Evolutionary conservation across 345 rosid genomes (phyloP).

Genomic region (Carallia pectinifolia): DNA sequence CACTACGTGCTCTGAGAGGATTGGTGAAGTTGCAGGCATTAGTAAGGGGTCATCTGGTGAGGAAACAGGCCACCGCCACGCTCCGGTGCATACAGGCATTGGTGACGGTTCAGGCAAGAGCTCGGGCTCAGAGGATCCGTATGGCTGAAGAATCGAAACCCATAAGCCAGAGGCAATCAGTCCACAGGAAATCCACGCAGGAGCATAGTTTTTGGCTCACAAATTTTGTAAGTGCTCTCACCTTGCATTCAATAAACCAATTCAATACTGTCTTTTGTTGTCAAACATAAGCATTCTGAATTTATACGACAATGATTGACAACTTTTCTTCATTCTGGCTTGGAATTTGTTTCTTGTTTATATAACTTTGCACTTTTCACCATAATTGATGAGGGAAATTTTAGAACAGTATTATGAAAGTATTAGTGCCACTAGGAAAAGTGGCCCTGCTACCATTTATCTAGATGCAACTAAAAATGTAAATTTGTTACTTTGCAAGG

Average conservation of each 20-base stretch:
- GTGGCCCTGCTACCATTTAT: not conserved
- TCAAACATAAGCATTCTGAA: not conserved
- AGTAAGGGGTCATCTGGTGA: slow-evolving; percentile 35
- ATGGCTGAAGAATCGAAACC: slow-evolving; percentile 47
- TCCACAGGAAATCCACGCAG: slow-evolving; percentile 48
- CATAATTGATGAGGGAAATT: too few relatives aligned
- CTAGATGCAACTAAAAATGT: not conserved
- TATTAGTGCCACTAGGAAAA: too few relatives aligned
- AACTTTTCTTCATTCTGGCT: not conserved
- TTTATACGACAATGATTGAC: not conserved
- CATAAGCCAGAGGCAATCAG: slow-evolving; percentile 45
- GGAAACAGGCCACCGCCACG: slow-evolving; percentile 35
- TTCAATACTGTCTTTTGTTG: not conserved
- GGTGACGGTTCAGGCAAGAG: slow-evolving; percentile 29
- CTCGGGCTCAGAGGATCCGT: slow-evolving; percentile 57
- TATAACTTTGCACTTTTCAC: not conserved
- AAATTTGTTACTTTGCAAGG: too few relatives aligned
- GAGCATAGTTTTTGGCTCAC: slow-evolving; percentile 32
- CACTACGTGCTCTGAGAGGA: slow-evolving; percentile 63
- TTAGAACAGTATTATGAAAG: too few relatives aligned
- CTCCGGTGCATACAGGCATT: slow-evolving; percentile 36
- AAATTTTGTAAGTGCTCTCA: slow-evolving; percentile 41
- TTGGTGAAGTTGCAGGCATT: slow-evolving; percentile 36
- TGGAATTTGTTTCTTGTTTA: not conserved
- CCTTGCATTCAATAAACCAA: not conserved